Evolutionary conservation across 331 rosid species (phyloP), one percentile per base, ranked within the genome.

Genomic region (Erythrophleum ivorense): DNA sequence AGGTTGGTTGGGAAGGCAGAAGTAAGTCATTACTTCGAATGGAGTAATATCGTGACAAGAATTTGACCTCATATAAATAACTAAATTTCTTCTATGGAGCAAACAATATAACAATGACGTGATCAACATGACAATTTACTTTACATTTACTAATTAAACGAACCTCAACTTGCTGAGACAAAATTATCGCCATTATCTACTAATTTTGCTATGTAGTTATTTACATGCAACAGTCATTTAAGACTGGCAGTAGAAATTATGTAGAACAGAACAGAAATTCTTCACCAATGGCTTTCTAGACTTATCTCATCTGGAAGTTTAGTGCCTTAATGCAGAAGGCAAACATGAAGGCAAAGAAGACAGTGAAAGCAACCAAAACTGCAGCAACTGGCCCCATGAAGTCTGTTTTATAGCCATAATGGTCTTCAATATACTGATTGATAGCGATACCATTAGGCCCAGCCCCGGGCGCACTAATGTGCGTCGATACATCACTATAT

Each of bases 351-450:
- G 94, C 91, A 49, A 91, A 91, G 82, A 91, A 89, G 77, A 70
- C 85, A 36, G 87, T 50, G 69, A 91, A 91, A 10, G 52, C 70
- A 4, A 85, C 85, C 88, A 91, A 88, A 79, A 91, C 88, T 80
- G 33, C 92, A 54, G 94, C 87, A 80, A 87, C 88, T 67, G 94
- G 93, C 19, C 92, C 88, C 97, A 85, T 82, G 89, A 89, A 91
- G 75, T 89, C 79, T 15, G 86, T 2, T 75, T 82, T 48, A 49
- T 58, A 91, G 14, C 92, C 94, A 18, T 76, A 92, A 76, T 92
- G 87, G 43, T 84, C 52, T 72, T 88, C 76, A 31, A 92, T 82
- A 3, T 88, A 88, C 71, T 40, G 75, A 69, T 88, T 85, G 85
- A 88, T 82, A 3, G 52, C 10, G 2, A 78, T 66, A 7, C 58